Percentiles rank a stretch among this genome's conserved stretches.
Evolutionary conservation across 768 basidiomycete genomes (phyloP).

Genomic region (Rossbeevera mucosa): DNA sequence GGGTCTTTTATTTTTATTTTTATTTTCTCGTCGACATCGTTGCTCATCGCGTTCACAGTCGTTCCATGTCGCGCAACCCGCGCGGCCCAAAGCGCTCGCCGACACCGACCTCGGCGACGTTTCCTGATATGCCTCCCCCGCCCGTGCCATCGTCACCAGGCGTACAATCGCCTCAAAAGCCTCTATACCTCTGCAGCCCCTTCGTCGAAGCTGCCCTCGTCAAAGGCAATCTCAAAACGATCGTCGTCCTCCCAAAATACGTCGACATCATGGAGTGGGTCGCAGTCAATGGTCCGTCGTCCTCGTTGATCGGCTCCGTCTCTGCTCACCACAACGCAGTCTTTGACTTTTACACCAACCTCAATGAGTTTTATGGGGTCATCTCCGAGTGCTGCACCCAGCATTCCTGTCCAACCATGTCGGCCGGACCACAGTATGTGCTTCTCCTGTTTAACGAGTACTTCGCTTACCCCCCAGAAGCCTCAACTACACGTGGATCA

Average conservation of each 20-base stretch:
- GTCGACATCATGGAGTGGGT: slow-evolving; percentile 97
- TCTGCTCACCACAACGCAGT: slow-evolving; percentile 43
- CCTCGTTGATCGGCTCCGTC: background rate
- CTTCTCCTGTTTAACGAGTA: background rate
- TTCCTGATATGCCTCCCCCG: slow-evolving; percentile 42
- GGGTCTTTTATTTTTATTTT: slow-evolving; percentile 44
- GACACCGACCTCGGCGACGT: slow-evolving; percentile 67
- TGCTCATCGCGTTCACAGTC: slow-evolving; percentile 35
- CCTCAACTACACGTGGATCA: slow-evolving; percentile 92
- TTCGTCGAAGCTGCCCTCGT: slow-evolving; percentile 95
- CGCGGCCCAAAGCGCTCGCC: slow-evolving; percentile 67
- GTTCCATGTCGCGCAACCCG: slow-evolving; percentile 73
- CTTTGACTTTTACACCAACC: slow-evolving; percentile 94
- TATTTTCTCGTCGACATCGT: background rate
- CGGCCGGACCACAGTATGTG: slow-evolving; percentile 77
- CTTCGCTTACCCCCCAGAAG: slow-evolving; percentile 35
- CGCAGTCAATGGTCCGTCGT: slow-evolving; percentile 78
- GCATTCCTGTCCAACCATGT: slow-evolving; percentile 87
- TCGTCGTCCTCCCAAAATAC: slow-evolving; percentile 93
- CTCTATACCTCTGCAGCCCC: slow-evolving; percentile 87
- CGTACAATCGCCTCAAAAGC: slow-evolving; percentile 38
- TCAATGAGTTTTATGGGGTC: slow-evolving; percentile 95
- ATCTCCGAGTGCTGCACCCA: slow-evolving; percentile 91
- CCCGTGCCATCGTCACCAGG: slow-evolving; percentile 39
- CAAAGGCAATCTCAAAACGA: slow-evolving; percentile 98